Conservation (phyloP, 2,329 filamentous ascomycete genomes). For the Cercospora sp. region DNA sequence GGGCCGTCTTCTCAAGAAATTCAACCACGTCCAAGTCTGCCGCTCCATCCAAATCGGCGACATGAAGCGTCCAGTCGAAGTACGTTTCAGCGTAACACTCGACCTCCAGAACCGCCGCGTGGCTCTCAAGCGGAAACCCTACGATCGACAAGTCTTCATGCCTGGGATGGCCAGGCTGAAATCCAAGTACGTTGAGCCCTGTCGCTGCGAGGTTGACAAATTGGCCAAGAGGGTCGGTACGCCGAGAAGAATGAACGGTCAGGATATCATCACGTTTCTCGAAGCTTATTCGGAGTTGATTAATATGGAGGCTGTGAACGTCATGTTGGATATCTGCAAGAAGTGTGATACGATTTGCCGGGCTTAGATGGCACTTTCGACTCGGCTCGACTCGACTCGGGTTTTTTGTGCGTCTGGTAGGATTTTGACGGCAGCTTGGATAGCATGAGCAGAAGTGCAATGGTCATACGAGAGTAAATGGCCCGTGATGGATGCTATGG, state of each 20-base stretch:
- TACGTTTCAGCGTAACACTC: background rate
- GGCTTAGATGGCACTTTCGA: background rate
- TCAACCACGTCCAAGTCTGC: constrained; percentile 5
- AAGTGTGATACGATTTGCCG: constrained; percentile 11
- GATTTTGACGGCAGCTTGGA: background rate
- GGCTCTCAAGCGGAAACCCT: background rate
- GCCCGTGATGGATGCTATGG: background rate
- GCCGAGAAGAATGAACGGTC: background rate
- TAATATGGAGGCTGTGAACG: constrained; percentile 1
- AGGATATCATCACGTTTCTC: constrained; percentile 5
- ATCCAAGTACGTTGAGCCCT: constrained; percentile 9
- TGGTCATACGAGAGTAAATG: background rate
- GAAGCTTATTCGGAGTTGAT: constrained; percentile 5
- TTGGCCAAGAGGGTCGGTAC: background rate
- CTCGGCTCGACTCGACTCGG: background rate
- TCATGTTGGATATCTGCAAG: constrained; percentile 13
- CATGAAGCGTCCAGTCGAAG: background rate
- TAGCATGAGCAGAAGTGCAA: background rate
- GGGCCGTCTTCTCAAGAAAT: constrained; percentile 1
- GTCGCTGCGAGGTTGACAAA: constrained; percentile 3
- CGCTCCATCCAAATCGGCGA: constrained; percentile 9
- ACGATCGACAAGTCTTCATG: background rate
- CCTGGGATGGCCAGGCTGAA: background rate
- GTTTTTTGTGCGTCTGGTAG: background rate
- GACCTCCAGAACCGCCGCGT: background rate